Evolutionary conservation across 2,329 filamentous ascomycete genomes (phyloP).

Genomic region (Pseudopithomyces maydicus): DNA sequence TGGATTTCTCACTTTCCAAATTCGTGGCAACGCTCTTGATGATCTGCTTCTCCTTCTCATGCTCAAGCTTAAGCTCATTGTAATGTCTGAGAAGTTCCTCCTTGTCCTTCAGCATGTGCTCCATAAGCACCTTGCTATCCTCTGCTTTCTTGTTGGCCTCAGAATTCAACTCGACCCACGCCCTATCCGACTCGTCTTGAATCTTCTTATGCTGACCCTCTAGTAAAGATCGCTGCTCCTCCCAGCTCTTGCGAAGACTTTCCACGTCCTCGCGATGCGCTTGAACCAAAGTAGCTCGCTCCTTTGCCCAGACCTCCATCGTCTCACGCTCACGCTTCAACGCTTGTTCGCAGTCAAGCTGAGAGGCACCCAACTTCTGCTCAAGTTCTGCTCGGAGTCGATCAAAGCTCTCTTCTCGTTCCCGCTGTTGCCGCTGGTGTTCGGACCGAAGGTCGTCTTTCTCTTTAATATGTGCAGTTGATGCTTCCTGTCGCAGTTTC

Average conservation of each 20-base stretch:
- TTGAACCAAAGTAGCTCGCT: constrained; percentile 43
- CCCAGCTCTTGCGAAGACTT: constrained; percentile 55
- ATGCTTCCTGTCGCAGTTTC: constrained; percentile 52
- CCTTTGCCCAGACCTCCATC: constrained; percentile 54
- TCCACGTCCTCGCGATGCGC: constrained; percentile 56
- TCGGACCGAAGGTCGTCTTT: constrained; percentile 41
- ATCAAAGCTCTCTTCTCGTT: constrained; percentile 50
- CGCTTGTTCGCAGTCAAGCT: constrained; percentile 52
- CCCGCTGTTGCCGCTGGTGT: constrained; percentile 39
- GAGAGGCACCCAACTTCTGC: constrained; percentile 40
- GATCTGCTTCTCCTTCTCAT: constrained; percentile 43
- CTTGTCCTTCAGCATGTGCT: constrained; percentile 39
- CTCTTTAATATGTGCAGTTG: constrained; percentile 39
- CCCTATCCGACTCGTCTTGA: constrained; percentile 52
- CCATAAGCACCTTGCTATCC: constrained; percentile 35
- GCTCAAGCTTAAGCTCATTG: constrained; percentile 37
- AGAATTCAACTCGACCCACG: constrained; percentile 49
- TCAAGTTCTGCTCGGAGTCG: constrained; percentile 51
- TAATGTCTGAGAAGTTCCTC: constrained; percentile 42
- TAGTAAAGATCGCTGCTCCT: constrained; percentile 56
- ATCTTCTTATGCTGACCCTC: constrained; percentile 40
- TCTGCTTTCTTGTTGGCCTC: constrained; percentile 41
- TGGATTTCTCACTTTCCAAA: constrained; percentile 48
- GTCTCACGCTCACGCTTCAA: constrained; percentile 54
- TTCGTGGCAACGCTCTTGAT: constrained; percentile 46